These are phyloP conservation scores for Gynostemma pentaphyllum DNA, from an alignment of 306 rosid species.

Conservation along the genomic window DNA sequence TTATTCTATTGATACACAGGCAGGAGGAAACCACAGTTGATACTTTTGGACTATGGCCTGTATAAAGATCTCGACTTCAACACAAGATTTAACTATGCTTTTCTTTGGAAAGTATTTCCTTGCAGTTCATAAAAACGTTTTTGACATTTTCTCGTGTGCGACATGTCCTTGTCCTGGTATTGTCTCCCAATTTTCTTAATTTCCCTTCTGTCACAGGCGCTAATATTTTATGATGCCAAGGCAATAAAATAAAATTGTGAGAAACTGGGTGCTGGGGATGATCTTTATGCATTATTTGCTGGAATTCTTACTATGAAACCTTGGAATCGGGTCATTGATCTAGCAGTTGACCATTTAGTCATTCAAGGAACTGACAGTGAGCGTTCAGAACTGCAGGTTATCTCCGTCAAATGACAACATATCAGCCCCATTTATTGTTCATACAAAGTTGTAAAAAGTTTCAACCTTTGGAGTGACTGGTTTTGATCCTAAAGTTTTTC, in stretches of 20 bases:
- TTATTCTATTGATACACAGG: conserved; percentile 30
- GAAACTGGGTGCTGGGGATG: conserved; percentile 97
- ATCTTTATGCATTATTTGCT: conserved; percentile 82
- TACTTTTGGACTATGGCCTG: conserved; percentile 89
- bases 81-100: conserved; percentile 75
- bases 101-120: conserved; percentile 69
- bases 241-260: conserved; percentile 77
- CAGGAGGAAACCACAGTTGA: conserved; percentile 79
- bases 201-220: conserved; percentile 26
- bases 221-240: conserved; percentile 69
- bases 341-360: conserved; percentile 78
- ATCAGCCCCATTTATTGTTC: neutral
- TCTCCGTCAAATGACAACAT: conserved; percentile 12
- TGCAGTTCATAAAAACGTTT: neutral
- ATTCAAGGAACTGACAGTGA: conserved; percentile 60
- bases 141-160: neutral
- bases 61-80: conserved; percentile 77
- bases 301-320: conserved; percentile 96
- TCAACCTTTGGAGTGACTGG: neutral
- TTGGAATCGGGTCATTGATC: conserved; percentile 79
- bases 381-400: conserved; percentile 81
- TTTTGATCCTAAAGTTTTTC: neutral
- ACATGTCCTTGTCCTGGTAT: neutral
- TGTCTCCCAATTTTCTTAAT: conserved; percentile 2
- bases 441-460: neutral